Evolutionary conservation across 768 basidiomycete species (phyloP).

Genomic region (Suillus lakei): DNA sequence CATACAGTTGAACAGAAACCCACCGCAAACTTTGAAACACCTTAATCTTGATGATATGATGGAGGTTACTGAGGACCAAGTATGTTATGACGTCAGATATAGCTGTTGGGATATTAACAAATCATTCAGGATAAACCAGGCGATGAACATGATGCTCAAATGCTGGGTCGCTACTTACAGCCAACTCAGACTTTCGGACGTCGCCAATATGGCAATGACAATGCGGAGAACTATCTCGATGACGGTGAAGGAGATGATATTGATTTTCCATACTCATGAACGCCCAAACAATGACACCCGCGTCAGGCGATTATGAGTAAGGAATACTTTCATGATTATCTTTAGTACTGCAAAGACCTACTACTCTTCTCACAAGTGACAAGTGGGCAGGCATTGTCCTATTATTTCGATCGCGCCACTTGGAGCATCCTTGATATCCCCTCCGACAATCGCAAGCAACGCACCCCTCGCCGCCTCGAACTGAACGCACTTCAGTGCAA

Average conservation of each 20-base stretch:
- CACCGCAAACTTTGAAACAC: conserved; percentile 44
- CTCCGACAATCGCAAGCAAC: neutral
- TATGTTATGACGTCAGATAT: conserved; percentile 27
- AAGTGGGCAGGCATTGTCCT: neutral
- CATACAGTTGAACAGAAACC: conserved; percentile 36
- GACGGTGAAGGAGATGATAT: conserved; percentile 84
- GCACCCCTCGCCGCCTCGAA: neutral
- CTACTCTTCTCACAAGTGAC: neutral
- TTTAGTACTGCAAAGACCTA: neutral
- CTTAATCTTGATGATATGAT: conserved; percentile 72
- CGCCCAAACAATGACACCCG: too few relatives aligned
- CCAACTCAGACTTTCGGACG: conserved; percentile 71
- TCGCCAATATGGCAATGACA: conserved; percentile 77
- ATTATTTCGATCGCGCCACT: neutral
- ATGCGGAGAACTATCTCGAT: conserved; percentile 89
- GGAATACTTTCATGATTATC: neutral
- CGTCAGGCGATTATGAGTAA: conserved; percentile 26
- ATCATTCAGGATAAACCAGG: conserved; percentile 65
- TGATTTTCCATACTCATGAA: conserved; percentile 41
- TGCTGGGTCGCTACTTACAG: conserved; percentile 54
- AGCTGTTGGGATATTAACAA: neutral
- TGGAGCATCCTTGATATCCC: neutral
- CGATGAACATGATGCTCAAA: conserved; percentile 73
- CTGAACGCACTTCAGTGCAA: neutral
- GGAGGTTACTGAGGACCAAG: conserved; percentile 67